Conservation (phyloP, 208 protist species). For the Acanthamoeba lenticulata region DNA sequence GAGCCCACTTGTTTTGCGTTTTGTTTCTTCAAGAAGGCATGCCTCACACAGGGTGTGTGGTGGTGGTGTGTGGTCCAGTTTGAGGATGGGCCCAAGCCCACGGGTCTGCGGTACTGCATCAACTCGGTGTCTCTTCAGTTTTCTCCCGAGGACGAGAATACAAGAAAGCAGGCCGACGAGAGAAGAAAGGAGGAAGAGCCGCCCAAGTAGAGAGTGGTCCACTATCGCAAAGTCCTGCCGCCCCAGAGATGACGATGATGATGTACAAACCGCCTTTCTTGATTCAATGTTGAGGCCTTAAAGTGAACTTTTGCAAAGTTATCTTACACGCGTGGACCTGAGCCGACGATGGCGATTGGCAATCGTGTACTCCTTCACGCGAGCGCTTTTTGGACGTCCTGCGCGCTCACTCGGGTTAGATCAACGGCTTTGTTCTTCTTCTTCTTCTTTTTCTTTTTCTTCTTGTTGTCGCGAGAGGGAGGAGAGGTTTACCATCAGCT, state of each 20-base stretch:
- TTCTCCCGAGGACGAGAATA: neutral
- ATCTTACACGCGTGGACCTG: too few species aligned
- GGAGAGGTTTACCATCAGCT: neutral
- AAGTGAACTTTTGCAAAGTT: too few species aligned
- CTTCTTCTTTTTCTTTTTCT: too few species aligned
- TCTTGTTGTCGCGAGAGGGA: neutral
- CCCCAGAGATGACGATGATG: too few species aligned
- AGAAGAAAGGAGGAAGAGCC: neutral
- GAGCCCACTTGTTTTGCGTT: neutral
- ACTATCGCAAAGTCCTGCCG: too few species aligned
- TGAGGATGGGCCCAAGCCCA: slow-evolving; percentile 36
- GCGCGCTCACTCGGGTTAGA: neutral
- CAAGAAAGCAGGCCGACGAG: neutral
- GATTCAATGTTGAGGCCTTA: too few species aligned
- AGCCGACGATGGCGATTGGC: too few species aligned
- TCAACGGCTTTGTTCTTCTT: too few species aligned
- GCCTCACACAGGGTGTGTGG: too few species aligned
- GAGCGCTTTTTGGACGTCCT: slow-evolving; percentile 27
- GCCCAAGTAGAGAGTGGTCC: neutral
- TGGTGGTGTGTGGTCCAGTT: neutral
- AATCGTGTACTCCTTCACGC: neutral
- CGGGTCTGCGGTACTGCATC: slow-evolving; percentile 52
- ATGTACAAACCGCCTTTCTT: too few species aligned
- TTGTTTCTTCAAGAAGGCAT: too few species aligned
- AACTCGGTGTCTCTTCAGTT: slow-evolving; percentile 39